Base-by-base conservation (phyloP, 1,139 yeast species). In the Saccharomyces hybrid region DNA sequence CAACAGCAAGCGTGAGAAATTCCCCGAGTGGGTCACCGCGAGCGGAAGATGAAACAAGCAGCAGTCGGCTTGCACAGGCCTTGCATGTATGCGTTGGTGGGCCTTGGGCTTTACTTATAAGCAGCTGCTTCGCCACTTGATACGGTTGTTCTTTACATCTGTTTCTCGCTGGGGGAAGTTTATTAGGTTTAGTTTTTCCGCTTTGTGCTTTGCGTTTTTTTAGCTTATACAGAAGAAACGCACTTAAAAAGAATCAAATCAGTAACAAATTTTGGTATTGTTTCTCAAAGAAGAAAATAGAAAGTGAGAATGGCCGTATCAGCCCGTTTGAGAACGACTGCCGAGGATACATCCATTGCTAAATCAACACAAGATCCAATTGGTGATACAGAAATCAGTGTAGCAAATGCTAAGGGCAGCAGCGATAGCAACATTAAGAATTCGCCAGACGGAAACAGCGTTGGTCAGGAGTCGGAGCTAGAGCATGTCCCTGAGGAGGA, bases 241-340 rank as follows among this genome's bases (percentile, higher is more conserved):
- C 26, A 38, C 23, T 38, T 38, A 5, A 38, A 20, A 25, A 20
- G 38, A 32, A 32, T 32, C 38, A 32, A 38, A 20, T 38, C 26
- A 38, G 13, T 23, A 38, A 5, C 25, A n/a, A 6, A 32, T 6
- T 32, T 32, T n/a, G 16, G 7, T 14, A 32, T n/a, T n/a, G n/a
- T 32, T n/a, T 32, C 16, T 32, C 6, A 20, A 38, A 38, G 11
- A 34, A 34, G 42, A 38, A 9, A 20, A 38, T 26, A 38, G 44
- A 38, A 34, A 38, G 44, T 38, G 44, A 38, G n/a, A 38, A 38
- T 38, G 44, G 25, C 44, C 7, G 44, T 38, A 25, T 38, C 44
- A 49, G 53, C 52, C 47, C 56, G 55, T 42, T 49, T 42, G 27
- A 55, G 48, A 51, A 58, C 56, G 50, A 50, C 46, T 1, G 55